These are phyloP conservation scores for Globisporangium uncinulatum DNA, from an alignment of 352 stramenopile species.

Conservation along the genomic window DNA sequence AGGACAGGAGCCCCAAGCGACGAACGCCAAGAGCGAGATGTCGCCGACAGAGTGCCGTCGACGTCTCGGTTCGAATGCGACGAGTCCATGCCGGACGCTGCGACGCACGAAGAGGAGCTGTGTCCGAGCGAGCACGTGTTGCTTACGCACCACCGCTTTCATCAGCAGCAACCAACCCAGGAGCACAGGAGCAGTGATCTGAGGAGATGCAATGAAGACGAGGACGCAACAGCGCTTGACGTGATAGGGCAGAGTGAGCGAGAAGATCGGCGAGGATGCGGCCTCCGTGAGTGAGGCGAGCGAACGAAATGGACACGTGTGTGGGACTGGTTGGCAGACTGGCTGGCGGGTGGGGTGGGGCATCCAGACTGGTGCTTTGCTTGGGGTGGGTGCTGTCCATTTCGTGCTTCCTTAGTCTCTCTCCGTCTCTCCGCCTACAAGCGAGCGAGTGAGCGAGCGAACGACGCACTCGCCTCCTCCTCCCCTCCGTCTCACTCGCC, in stretches of 20 bases:
- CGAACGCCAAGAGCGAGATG: neutral
- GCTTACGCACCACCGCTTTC: neutral
- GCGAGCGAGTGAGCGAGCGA: neutral
- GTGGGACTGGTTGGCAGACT: too few species aligned
- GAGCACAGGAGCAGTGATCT: neutral
- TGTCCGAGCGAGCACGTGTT: neutral
- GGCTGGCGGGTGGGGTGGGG: too few species aligned
- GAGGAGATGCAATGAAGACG: neutral
- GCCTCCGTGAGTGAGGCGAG: neutral
- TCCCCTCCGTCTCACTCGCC: neutral
- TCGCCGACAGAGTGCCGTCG: neutral
- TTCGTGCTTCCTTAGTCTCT: neutral
- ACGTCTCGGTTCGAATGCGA: neutral
- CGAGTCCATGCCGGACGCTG: neutral
- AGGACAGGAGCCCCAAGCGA: neutral
- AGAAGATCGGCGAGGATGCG: neutral
- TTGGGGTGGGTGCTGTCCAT: neutral
- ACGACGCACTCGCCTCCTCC: neutral
- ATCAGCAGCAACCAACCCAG: neutral
- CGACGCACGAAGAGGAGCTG: slow-evolving; percentile 3
- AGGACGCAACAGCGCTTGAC: neutral
- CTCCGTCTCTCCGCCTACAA: slow-evolving; percentile 1
- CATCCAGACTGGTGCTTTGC: neutral
- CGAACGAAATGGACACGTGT: neutral
- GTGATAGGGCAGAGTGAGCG: neutral